These are phyloP conservation scores for Anthostomella pinea DNA, from an alignment of 2,329 filamentous ascomycete genomes.

Conservation along the genomic window DNA sequence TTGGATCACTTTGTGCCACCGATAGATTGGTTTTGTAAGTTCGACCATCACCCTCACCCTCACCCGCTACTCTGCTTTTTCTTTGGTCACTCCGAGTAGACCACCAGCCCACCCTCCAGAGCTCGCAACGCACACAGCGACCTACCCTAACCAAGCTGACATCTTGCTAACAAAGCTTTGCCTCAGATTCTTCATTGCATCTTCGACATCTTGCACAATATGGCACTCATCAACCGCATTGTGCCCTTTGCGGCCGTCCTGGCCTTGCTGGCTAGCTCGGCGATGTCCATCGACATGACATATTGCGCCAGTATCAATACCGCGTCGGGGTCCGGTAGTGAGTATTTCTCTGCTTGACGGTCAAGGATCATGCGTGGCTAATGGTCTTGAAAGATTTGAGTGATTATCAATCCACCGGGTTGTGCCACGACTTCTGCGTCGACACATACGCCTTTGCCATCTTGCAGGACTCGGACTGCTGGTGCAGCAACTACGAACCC, in stretches of 20 bases:
- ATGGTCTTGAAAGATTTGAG: constrained; percentile 43
- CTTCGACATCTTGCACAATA: constrained; percentile 11
- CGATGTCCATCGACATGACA: constrained; percentile 32
- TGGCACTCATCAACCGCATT: constrained; percentile 20
- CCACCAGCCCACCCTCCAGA: not conserved
- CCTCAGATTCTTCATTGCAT: constrained; percentile 8
- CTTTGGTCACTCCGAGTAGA: not conserved
- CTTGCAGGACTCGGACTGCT: constrained; percentile 63
- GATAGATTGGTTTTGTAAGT: no score
- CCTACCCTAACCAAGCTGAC: not conserved
- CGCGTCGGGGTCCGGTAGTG: constrained; percentile 39
- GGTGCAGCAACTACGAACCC: constrained; percentile 72
- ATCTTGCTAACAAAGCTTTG: constrained; percentile 7
- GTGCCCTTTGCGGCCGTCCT: constrained; percentile 21
- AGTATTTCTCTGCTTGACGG: constrained; percentile 26
- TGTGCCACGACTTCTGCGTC: constrained; percentile 61
- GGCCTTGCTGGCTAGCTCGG: constrained; percentile 18
- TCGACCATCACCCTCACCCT: not conserved
- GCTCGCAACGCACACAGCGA: no score
- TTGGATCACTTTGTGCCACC: constrained; percentile 1
- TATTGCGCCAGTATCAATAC: constrained; percentile 50
- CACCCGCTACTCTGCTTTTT: not conserved
- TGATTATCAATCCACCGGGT: constrained; percentile 66
- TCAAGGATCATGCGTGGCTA: constrained; percentile 20
- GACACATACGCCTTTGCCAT: constrained; percentile 64